Evolutionary conservation across 192 early-diverging fungal species (phyloP).

Genomic region (Pecoramyces ruminantium): DNA sequence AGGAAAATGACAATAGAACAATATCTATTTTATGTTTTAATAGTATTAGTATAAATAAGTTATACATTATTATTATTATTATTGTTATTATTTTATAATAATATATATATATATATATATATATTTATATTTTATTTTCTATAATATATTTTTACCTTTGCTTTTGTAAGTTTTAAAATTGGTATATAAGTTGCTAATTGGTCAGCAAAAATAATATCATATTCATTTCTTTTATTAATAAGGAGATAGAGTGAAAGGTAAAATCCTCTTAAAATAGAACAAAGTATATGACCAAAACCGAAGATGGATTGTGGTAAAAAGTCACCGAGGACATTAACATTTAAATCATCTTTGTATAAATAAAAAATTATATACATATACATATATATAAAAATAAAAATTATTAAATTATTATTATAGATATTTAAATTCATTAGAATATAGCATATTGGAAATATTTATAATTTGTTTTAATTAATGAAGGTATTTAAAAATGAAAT

Average conservation of each 20-base stretch:
- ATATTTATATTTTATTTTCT: no score
- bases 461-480: no score
- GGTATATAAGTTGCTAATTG: constrained; percentile 74
- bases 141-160: constrained; percentile 22
- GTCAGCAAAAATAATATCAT: constrained; percentile 73
- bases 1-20: constrained; percentile 96
- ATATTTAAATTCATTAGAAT: no score
- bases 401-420: no score
- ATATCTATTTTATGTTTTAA: constrained; percentile 15
- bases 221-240: constrained; percentile 13
- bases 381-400: no score
- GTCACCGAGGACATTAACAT: constrained; percentile 53
- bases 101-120: no score
- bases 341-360: constrained; percentile 42
- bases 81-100: no score
- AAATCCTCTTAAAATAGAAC: constrained; percentile 61
- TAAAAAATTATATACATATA: no score
- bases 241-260: constrained; percentile 40
- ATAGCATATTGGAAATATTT: no score
- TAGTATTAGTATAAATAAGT: not conserved
- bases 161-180: constrained; percentile 42
- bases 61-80: no score
- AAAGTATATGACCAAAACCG: constrained; percentile 63
- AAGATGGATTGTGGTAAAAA: constrained; percentile 52
- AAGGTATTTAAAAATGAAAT: no score